Evolutionary conservation across 2,329 filamentous ascomycete genomes (phyloP).

Genomic region (Fusarium goolgardi): DNA sequence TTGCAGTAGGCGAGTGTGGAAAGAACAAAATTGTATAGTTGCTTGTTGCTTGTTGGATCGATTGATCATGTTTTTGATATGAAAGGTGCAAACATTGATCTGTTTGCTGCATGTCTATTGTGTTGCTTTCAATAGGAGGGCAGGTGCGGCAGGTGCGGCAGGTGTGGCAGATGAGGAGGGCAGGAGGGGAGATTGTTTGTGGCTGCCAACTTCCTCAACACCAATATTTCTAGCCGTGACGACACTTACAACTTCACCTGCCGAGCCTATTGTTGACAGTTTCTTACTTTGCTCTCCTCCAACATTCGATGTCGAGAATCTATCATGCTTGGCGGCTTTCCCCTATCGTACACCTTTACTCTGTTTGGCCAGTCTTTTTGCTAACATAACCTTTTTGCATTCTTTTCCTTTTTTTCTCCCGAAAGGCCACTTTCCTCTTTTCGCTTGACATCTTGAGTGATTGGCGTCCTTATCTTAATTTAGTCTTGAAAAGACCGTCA

Average conservation of each 20-base stretch:
- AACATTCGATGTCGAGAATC: neutral
- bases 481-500: neutral
- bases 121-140: neutral
- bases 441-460: slow-evolving; percentile 26
- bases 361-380: neutral
- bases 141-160: neutral
- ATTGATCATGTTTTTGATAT: neutral
- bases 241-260: neutral
- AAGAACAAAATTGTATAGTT: slow-evolving; percentile 21
- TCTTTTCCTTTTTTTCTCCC: slow-evolving; percentile 4
- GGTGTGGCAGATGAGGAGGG: too few species aligned
- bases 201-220: slow-evolving; percentile 2
- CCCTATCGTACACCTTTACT: neutral
- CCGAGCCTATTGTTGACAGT: neutral
- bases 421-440: slow-evolving; percentile 19
- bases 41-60: neutral
- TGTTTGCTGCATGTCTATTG: slow-evolving; percentile 3
- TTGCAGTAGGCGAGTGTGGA: neutral
- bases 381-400: neutral
- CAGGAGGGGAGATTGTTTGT: neutral
- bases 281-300: slow-evolving; percentile 5
- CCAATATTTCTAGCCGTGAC: neutral
- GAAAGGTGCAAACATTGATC: slow-evolving; percentile 4
- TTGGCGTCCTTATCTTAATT: slow-evolving; percentile 24
- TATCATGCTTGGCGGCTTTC: neutral